Conservation (phyloP, 306 rosid genomes). For the Gastrolobium bilobum region DNA sequence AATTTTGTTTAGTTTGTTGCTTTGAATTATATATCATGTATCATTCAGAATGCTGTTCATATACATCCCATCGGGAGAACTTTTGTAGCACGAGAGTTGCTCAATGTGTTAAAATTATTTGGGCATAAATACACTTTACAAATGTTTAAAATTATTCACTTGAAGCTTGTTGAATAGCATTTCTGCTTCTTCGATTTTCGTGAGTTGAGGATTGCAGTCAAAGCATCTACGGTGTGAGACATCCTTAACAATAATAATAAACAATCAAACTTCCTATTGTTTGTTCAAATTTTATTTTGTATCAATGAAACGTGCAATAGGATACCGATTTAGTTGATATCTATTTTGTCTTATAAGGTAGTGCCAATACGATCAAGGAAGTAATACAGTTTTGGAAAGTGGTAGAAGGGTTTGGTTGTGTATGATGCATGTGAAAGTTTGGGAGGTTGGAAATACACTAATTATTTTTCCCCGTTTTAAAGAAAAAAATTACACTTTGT, state of each 20-base stretch:
- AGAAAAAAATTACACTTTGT: too few species aligned
- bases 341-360: too few species aligned
- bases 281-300: too few species aligned
- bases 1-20: conserved; percentile 11
- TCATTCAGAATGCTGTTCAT: not conserved
- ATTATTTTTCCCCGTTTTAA: too few species aligned
- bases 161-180: not conserved
- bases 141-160: not conserved
- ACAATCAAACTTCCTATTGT: not conserved
- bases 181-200: not conserved
- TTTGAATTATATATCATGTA: not conserved
- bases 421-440: too few species aligned
- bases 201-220: not conserved
- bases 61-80: not conserved
- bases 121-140: not conserved
- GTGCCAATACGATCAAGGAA: too few species aligned
- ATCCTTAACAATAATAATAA: not conserved
- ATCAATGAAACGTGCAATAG: too few species aligned
- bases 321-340: too few species aligned
- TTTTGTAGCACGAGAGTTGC: not conserved
- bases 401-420: too few species aligned
- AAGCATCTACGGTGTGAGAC: not conserved
- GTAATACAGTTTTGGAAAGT: too few species aligned
- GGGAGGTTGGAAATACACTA: too few species aligned
- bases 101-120: conserved; percentile 19